A percentile compares a stretch with the other conserved stretches of the same genome.
These are phyloP conservation scores for Aspergillus bombycis DNA, from an alignment of 2,329 filamentous ascomycete species.

Conservation along the genomic window DNA sequence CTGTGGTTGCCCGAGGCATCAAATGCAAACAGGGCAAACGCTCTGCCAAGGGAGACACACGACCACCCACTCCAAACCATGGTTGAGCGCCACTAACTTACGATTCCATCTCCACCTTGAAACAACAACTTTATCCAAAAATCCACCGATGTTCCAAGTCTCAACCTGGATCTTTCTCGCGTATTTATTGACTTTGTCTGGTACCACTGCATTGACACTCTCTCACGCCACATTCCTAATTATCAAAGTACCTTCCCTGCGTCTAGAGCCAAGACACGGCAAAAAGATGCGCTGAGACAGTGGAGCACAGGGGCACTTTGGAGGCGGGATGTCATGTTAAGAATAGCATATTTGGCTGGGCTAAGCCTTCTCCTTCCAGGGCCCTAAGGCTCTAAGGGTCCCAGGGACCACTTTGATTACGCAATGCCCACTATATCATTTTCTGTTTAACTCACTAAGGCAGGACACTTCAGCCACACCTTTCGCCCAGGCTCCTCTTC, in stretches of 20 bases:
- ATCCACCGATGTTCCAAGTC: neutral
- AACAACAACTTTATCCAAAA: neutral
- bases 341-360: conserved; percentile 22
- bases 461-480: conserved; percentile 12
- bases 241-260: neutral
- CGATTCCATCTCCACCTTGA: neutral
- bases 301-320: neutral
- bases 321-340: conserved; percentile 17
- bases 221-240: neutral
- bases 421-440: conserved; percentile 17
- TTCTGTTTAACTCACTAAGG: conserved; percentile 9
- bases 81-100: neutral
- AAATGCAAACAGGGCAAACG: conserved; percentile 1
- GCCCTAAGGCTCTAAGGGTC: conserved; percentile 13
- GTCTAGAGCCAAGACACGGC: conserved; percentile 17
- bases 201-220: neutral
- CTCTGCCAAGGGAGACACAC: neutral
- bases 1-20: neutral
- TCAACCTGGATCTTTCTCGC: neutral
- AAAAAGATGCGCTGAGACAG: conserved; percentile 5
- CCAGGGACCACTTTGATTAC: conserved; percentile 26
- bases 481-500: conserved; percentile 12
- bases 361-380: conserved; percentile 13
- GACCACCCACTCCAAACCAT: neutral
- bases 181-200: neutral